These are phyloP conservation scores for Mycena indigotica DNA, from an alignment of 768 basidiomycete genomes.

Conservation along the genomic window DNA sequence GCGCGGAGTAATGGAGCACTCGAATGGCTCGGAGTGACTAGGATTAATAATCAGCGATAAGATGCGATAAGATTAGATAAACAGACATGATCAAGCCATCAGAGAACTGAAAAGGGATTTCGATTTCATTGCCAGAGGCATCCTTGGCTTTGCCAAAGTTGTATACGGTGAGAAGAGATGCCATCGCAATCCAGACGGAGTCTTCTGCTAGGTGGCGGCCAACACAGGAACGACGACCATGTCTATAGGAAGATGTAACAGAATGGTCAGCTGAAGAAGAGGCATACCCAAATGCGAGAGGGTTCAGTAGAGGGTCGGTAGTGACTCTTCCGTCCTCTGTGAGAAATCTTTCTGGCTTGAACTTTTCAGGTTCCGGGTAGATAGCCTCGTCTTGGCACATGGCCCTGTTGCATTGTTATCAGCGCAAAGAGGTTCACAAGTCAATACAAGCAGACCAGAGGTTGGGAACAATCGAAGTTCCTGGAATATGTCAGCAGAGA, in stretches of 20 bases:
- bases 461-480: slow-evolving; percentile 6
- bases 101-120: slow-evolving; percentile 1
- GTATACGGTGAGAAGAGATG: slow-evolving; percentile 28
- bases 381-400: not conserved
- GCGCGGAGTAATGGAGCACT: slow-evolving; percentile 7
- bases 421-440: not conserved
- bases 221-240: not conserved
- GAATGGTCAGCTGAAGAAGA: too few species aligned
- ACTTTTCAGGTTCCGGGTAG: not conserved
- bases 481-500: not conserved
- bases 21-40: slow-evolving; percentile 9
- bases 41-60: not conserved
- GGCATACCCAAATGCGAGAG: not conserved
- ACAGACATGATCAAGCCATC: not conserved
- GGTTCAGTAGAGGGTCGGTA: not conserved
- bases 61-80: not conserved
- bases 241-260: not conserved
- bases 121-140: slow-evolving; percentile 26
- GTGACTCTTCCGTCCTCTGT: not conserved
- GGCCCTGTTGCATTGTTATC: not conserved
- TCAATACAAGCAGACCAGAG: slow-evolving; percentile 15
- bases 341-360: not conserved
- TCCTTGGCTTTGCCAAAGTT: slow-evolving; percentile 29
- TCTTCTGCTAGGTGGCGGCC: not conserved
- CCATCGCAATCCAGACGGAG: slow-evolving; percentile 28